Base-by-base conservation (phyloP, 2,329 filamentous ascomycete genomes). In the Microdochium nivale region DNA sequence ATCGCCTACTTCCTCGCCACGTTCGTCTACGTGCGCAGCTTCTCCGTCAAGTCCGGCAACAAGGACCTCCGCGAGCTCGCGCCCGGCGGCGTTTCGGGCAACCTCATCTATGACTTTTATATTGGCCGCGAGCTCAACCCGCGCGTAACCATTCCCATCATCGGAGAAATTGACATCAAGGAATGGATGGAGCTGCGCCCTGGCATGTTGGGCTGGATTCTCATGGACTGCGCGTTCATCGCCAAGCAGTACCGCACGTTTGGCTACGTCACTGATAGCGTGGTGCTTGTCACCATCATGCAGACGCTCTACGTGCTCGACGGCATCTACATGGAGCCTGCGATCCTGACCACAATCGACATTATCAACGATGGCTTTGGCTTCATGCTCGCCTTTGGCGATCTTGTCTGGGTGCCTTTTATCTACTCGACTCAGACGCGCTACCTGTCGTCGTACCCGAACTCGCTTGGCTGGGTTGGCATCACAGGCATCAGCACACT, bases 81-180 rank as follows among this genome's bases (percentile, higher is more conserved):
- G 0, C 81, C 82, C 1, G 90, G 91, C 44, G 91, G 90, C 16
- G 81, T 87, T 63, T 84, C 83, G 1, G 91, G 90, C 53, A 96
- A 95, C 68, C 72, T 90, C 56, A 70, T 96, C 35, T 96, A 97
- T 67, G 92, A 97, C 70, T 97, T 90, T 83, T 97, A 90, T 71
- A 96, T 97, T 58, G 92, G 92, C 21, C 88, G 92, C 25, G 92
- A 97, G 69, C 83, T 97, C 54, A 97, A 97, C 70, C 92, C 92
- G 2, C 88, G 91, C 48, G 69, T 95, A 54, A 81, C 78, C 0
- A 72, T 96, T 24, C 90, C 90, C 2, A 67, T 95, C 48, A 77
- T 96, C 56, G 89, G 90, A 53, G 87, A 90, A 60, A 78, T 96
- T 49, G 92, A 97, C 64, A 86, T 97, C 70, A 96, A 96, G 71